Evolutionary conservation across 2,329 filamentous ascomycete genomes (phyloP), one percentile per base, ranked within the genome.

Genomic region (Monosporascus cannonballus): DNA sequence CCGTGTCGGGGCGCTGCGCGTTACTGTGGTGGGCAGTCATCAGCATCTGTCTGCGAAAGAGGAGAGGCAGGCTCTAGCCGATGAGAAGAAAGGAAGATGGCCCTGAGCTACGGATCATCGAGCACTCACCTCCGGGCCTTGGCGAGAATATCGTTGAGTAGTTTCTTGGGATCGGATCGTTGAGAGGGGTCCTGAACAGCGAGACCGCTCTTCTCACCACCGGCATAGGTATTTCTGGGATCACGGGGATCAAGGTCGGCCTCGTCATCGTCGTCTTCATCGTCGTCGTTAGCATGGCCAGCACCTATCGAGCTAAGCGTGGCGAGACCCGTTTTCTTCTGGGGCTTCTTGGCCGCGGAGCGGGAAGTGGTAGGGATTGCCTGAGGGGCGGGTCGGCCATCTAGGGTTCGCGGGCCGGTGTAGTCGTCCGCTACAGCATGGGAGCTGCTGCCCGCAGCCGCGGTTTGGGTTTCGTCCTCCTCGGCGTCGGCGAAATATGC

Each of bases 161-260:
- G 73, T 59, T 76, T 79, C 62, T 74, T 73, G 0, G 80, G 72
- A 41, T 80, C 78, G 2, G 68, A 68, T 11, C 77, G 69, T 49
- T 76, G 69, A 4, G 67, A 64, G 1, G 84, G 84, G 60, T 87
- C 84, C 63, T 87, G 83, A 24, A 87, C 80, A 22, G 84, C 85
- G 46, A 87, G 69, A 0, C 82, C 85, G 30, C 89, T 93, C 77
- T 94, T 94, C 72, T 93, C 90, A 36, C 90, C 90, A 49, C 90
- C 90, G 20, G 90, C 86, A 69, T 92, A 94, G 57, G 92, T 74
- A 64, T 94, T 88, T 56, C 84, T 74, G 6, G 77, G 76, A 25
- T 77, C 76, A 57, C 83, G 78, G 37, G 81, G 75, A 27, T 85
- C 80, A 1, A 85, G 76, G 2, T 79, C 73, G 3, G 78, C 73